These are phyloP conservation scores for Elsinoe ampelina DNA, from an alignment of 2,329 filamentous ascomycete genomes.

Conservation along the genomic window DNA sequence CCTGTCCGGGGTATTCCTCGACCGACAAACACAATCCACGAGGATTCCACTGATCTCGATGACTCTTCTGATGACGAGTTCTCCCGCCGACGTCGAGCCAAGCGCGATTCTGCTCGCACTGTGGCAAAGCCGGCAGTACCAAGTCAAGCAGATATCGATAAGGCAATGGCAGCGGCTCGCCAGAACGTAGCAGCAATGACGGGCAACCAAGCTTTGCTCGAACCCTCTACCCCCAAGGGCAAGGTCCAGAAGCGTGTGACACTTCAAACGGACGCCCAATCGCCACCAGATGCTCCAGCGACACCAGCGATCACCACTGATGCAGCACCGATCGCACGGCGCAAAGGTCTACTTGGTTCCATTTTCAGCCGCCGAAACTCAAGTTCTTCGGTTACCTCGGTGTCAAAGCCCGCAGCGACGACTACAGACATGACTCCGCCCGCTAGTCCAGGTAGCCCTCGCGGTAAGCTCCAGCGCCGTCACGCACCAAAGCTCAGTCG, in stretches of 20 bases:
- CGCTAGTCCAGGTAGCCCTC: constrained; percentile 21
- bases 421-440: constrained; percentile 15
- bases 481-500: constrained; percentile 25
- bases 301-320: constrained; percentile 6
- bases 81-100: constrained; percentile 14
- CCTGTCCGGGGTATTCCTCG: constrained; percentile 54
- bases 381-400: constrained; percentile 18
- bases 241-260: constrained; percentile 21
- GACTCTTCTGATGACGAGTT: constrained; percentile 34
- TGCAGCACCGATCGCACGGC: constrained; percentile 16
- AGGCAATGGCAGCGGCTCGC: constrained; percentile 28
- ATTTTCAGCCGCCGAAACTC: constrained; percentile 28
- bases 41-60: constrained; percentile 46
- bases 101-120: constrained; percentile 36
- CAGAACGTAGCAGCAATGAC: constrained; percentile 26
- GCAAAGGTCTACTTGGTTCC: constrained; percentile 27
- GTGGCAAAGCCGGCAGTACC: constrained; percentile 25
- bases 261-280: neutral
- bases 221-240: constrained; percentile 19
- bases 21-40: constrained; percentile 45
- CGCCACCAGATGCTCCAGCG: neutral
- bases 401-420: constrained; percentile 15
- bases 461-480: constrained; percentile 41
- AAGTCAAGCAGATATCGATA: constrained; percentile 29
- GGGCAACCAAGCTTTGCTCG: constrained; percentile 13